A percentile compares a stretch with the other conserved stretches of the same genome.
Evolutionary conservation across 2,329 filamentous ascomycete genomes (phyloP).

Genomic region (Dryadomyces quercus-mongolicae): DNA sequence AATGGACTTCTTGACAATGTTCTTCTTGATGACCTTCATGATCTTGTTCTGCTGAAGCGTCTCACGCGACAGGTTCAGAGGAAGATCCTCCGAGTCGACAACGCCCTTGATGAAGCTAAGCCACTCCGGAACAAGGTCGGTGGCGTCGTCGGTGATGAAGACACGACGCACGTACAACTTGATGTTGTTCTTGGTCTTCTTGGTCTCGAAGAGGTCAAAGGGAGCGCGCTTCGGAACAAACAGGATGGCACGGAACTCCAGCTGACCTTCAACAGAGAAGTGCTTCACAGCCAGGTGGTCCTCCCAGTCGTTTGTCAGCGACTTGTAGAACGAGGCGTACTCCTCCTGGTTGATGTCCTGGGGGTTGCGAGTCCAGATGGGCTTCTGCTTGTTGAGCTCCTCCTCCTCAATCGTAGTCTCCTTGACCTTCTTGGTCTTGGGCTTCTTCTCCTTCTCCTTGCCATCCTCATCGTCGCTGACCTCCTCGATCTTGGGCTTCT

Average conservation of each 20-base stretch:
- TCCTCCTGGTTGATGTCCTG: constrained; percentile 91
- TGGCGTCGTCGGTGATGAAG: constrained; percentile 99
- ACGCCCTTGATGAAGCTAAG: constrained; percentile 99
- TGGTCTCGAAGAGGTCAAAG: constrained; percentile 99
- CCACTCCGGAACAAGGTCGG: constrained; percentile 98
- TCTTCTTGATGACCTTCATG: constrained; percentile 99
- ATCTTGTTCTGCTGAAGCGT: constrained; percentile 99
- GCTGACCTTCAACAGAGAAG: constrained; percentile 99
- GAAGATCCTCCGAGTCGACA: constrained; percentile 98
- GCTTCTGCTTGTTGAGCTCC: constrained; percentile 99
- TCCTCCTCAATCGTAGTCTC: constrained; percentile 98
- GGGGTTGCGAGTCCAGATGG: constrained; percentile 98
- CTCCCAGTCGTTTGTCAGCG: constrained; percentile 99
- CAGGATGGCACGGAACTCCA: constrained; percentile 99
- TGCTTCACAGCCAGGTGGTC: constrained; percentile 99
- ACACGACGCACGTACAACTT: constrained; percentile 99
- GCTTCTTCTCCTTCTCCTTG: constrained; percentile 76
- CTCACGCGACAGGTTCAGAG: constrained; percentile 99
- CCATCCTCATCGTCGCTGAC: constrained; percentile 76
- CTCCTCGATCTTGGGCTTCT: constrained; percentile 94
- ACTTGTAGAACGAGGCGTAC: constrained; percentile 99
- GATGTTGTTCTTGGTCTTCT: constrained; percentile 99
- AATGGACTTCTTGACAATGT: constrained; percentile 99
- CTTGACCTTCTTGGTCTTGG: constrained; percentile 99
- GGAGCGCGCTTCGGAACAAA: constrained; percentile 99